phyloP scores from a whole-genome alignment of 257 asterid genomes.

The Solanum infundibuliforme region DNA sequence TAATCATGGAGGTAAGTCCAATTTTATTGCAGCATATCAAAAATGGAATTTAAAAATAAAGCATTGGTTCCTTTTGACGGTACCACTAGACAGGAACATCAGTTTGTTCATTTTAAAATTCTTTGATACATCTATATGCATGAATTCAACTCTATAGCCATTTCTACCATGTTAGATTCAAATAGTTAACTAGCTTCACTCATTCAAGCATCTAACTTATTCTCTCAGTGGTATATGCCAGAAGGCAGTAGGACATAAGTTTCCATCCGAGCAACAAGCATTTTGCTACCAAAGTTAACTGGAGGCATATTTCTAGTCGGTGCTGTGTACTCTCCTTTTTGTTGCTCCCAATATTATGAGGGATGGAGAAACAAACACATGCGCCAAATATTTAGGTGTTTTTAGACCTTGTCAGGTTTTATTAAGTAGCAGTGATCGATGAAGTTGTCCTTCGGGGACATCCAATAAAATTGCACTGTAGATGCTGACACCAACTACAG shows the following conservation, averaged over 20 bases:
- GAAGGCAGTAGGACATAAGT: background rate
- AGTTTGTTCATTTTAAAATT: background rate
- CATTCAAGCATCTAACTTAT: background rate
- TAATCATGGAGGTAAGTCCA: conserved; percentile 91
- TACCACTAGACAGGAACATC: background rate
- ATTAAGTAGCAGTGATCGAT: background rate
- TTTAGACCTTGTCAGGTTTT: background rate
- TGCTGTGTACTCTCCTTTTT: background rate
- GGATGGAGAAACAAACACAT: background rate
- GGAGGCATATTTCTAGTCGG: background rate
- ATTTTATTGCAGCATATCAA: background rate
- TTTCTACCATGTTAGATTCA: background rate
- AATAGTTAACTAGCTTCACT: background rate
- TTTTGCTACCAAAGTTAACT: background rate
- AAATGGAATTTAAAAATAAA: background rate
- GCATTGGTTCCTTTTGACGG: background rate
- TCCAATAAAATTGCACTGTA: background rate
- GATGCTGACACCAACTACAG: background rate
- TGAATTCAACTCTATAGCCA: background rate
- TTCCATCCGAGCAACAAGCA: background rate
- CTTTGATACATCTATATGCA: background rate
- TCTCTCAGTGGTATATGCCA: background rate
- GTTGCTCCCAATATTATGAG: background rate
- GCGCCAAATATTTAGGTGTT: background rate
- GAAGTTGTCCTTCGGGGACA: background rate